Evolutionary conservation across 2,329 filamentous ascomycete species (phyloP).

Genomic region (Trichoderma arundinaceum): DNA sequence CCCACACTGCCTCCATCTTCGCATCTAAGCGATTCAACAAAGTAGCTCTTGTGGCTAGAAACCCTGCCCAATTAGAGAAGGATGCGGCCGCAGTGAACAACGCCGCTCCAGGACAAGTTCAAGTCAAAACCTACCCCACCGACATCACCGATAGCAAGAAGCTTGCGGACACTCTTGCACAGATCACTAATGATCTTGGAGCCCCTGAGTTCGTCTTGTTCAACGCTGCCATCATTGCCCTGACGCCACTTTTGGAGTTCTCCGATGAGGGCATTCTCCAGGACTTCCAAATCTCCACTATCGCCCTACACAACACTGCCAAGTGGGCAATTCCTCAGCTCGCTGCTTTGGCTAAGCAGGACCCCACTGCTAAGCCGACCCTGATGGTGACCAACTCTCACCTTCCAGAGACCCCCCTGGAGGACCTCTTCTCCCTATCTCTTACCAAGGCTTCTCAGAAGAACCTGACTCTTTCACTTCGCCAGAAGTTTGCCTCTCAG

Average conservation of each 20-base stretch:
- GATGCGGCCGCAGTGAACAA: constrained; percentile 46
- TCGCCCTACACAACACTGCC: constrained; percentile 54
- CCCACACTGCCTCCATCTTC: constrained; percentile 85
- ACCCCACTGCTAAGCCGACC: constrained; percentile 46
- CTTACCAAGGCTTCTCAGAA: constrained; percentile 58
- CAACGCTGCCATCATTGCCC: constrained; percentile 57
- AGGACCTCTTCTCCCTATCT: constrained; percentile 55
- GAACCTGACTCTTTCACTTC: constrained; percentile 54
- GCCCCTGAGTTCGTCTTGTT: constrained; percentile 57
- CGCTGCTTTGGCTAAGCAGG: constrained; percentile 42
- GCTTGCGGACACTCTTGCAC: constrained; percentile 47
- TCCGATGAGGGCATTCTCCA: constrained; percentile 52
- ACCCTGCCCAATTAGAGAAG: constrained; percentile 46
- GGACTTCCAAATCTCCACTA: constrained; percentile 57
- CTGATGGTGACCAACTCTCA: constrained; percentile 56
- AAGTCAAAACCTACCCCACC: constrained; percentile 50
- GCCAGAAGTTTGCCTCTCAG: constrained; percentile 45
- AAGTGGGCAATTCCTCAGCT: constrained; percentile 54
- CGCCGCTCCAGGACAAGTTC: constrained; percentile 38
- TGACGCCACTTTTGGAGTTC: constrained; percentile 50
- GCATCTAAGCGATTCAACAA: constrained; percentile 79
- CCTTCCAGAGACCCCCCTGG: constrained; percentile 54
- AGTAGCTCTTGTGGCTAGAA: constrained; percentile 55
- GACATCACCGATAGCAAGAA: constrained; percentile 51
- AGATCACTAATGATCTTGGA: constrained; percentile 50